phyloP scores from a whole-genome alignment of 306 rosid species.

The Prunus mira region DNA sequence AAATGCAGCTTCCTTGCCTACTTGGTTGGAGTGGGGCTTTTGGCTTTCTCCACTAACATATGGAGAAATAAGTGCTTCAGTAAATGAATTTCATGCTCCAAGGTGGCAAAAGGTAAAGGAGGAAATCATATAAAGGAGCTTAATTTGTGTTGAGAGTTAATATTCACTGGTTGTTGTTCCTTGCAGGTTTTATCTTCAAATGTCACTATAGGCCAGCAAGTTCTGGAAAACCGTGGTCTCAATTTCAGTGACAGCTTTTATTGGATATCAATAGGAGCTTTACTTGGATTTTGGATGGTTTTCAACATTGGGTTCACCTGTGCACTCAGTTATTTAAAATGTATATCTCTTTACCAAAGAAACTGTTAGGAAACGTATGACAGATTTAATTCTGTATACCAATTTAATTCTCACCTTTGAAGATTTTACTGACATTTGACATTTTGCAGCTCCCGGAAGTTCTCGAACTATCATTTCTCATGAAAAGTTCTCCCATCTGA shows the following conservation, averaged over 20 bases:
- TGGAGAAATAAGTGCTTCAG: conserved; percentile 44
- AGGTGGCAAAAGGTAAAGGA: conserved; percentile 51
- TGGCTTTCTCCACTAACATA: conserved; percentile 66
- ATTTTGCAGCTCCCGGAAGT: conserved; percentile 43
- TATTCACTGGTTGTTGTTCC: not conserved
- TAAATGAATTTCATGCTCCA: conserved; percentile 57
- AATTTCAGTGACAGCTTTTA: conserved; percentile 40
- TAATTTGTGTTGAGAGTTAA: not conserved
- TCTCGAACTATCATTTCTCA: conserved; percentile 41
- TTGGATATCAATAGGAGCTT: conserved; percentile 52
- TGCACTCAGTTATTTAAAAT: conserved; percentile 35
- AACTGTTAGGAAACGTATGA: not conserved
- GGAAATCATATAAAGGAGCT: not conserved
- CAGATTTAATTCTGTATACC: not conserved
- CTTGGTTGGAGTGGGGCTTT: conserved; percentile 58
- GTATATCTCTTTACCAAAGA: conserved; percentile 21
- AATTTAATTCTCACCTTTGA: not conserved
- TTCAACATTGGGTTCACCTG: conserved; percentile 46
- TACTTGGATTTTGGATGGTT: conserved; percentile 43
- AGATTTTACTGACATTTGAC: conserved; percentile 2
- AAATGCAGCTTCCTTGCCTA: conserved; percentile 50
- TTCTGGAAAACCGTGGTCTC: conserved; percentile 39
- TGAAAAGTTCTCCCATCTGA: conserved; percentile 30
- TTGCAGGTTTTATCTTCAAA: conserved; percentile 38
- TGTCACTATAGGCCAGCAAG: conserved; percentile 42